These are phyloP conservation scores for Pholiota molesta DNA, from an alignment of 768 basidiomycete species.

Conservation along the genomic window DNA sequence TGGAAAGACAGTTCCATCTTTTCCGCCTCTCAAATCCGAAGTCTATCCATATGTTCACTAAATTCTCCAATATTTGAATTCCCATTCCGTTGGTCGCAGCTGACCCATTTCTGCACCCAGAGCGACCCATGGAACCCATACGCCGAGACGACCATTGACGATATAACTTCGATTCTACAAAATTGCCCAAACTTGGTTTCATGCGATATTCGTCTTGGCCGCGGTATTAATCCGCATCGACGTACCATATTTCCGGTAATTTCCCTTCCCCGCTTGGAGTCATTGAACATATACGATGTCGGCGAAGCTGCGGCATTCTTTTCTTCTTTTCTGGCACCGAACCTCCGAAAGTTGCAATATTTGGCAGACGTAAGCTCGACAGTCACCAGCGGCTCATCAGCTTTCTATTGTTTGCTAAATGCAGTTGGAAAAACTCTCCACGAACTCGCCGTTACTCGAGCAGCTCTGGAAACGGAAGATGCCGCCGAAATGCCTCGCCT, in stretches of 20 bases:
- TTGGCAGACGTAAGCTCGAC: background rate
- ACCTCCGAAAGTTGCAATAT: background rate
- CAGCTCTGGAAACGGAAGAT: background rate
- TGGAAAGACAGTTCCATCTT: constrained; percentile 4
- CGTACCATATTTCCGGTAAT: background rate
- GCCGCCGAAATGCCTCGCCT: background rate
- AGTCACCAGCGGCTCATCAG: background rate
- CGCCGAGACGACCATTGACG: background rate
- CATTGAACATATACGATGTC: background rate
- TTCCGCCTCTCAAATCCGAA: background rate
- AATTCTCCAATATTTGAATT: background rate
- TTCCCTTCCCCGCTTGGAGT: background rate
- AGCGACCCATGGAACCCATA: background rate
- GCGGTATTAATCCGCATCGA: background rate
- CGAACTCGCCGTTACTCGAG: background rate
- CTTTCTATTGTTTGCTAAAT: background rate
- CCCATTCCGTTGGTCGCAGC: constrained; percentile 3
- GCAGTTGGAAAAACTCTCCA: background rate
- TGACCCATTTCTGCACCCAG: constrained; percentile 1
- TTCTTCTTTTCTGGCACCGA: background rate
- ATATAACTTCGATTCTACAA: background rate
- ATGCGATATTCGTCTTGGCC: constrained; percentile 1
- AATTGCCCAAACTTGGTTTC: background rate
- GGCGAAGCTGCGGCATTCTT: background rate
- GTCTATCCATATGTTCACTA: background rate